These are phyloP conservation scores for Aspergillus cejpii DNA, from an alignment of 2,329 filamentous ascomycete species.

Conservation along the genomic window DNA sequence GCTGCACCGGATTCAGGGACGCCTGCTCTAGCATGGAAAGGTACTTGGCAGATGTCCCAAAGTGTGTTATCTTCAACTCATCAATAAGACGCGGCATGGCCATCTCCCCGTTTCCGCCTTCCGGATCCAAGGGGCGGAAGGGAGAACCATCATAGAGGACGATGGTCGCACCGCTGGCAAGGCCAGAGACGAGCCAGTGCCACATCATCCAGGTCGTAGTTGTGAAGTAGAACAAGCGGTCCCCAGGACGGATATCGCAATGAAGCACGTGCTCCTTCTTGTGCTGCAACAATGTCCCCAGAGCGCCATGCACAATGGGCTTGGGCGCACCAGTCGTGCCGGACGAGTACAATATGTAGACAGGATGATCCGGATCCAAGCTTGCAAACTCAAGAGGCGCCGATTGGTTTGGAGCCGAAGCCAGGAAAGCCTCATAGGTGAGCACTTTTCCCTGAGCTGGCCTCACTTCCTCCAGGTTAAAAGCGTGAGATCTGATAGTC, in stretches of 20 bases:
- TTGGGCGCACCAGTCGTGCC: constrained; percentile 86
- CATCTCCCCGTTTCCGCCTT: constrained; percentile 59
- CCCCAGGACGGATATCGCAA: constrained; percentile 65
- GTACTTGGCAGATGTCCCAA: constrained; percentile 91
- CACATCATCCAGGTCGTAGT: constrained; percentile 99
- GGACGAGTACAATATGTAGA: constrained; percentile 90
- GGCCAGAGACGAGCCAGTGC: constrained; percentile 88
- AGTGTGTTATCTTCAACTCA: constrained; percentile 77
- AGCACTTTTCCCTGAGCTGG: constrained; percentile 35
- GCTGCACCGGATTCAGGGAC: constrained; percentile 52
- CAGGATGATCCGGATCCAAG: constrained; percentile 74
- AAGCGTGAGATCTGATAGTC: constrained; percentile 46
- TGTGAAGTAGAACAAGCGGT: constrained; percentile 85
- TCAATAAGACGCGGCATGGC: constrained; percentile 79
- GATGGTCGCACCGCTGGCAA: constrained; percentile 74
- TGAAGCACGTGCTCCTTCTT: constrained; percentile 94
- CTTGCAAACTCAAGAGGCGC: constrained; percentile 61
- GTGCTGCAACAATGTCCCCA: constrained; percentile 88
- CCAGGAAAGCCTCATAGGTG: constrained; percentile 43
- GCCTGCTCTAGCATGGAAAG: constrained; percentile 84
- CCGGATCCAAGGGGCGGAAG: constrained; percentile 60
- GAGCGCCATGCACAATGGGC: constrained; percentile 85
- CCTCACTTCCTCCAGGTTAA: constrained; percentile 32
- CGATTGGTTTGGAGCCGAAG: constrained; percentile 34
- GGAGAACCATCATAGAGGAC: constrained; percentile 90